A percentile compares a stretch with the other conserved stretches of the same genome.
These are phyloP conservation scores for Aquilaria yunnanensis DNA, from an alignment of 345 rosid species.

Conservation along the genomic window DNA sequence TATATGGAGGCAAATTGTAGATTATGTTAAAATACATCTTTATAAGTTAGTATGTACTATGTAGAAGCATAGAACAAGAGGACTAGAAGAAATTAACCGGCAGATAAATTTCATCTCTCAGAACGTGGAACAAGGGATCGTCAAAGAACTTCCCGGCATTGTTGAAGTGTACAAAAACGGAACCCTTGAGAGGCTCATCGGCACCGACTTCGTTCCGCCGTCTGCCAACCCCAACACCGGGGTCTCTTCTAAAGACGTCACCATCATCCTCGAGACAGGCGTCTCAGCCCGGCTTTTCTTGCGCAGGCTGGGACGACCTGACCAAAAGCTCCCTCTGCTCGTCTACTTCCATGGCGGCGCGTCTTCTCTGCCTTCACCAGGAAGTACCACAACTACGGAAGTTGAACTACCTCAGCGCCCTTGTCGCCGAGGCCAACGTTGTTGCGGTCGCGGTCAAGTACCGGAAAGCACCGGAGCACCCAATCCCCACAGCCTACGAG, in stretches of 20 bases:
- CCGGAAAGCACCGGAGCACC: slow-evolving; percentile 43
- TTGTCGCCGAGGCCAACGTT: slow-evolving; percentile 31
- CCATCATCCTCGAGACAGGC: slow-evolving; percentile 13
- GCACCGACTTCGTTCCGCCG: slow-evolving; percentile 32
- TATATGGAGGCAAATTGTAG: no score
- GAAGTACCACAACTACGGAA: slow-evolving; percentile 16
- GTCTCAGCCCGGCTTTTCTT: slow-evolving; percentile 46
- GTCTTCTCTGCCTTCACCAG: slow-evolving; percentile 31
- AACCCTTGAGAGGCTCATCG: slow-evolving; percentile 28
- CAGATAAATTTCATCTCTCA: no score
- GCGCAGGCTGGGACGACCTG: slow-evolving; percentile 19
- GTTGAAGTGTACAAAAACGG: slow-evolving; percentile 35
- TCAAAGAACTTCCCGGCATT: slow-evolving; percentile 20
- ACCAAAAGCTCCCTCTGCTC: slow-evolving; percentile 35
- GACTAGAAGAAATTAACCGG: no score
- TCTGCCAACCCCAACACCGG: slow-evolving; percentile 21
- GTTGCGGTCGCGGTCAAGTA: slow-evolving; percentile 36
- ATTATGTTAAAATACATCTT: no score
- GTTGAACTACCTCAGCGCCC: slow-evolving; percentile 10
- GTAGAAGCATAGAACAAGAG: no score
- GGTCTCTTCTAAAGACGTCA: slow-evolving; percentile 40
- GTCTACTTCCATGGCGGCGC: slow-evolving; percentile 57
- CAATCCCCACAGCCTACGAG: slow-evolving; percentile 34
- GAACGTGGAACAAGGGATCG: slow-evolving; percentile 10
- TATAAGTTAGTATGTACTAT: no score